Evolutionary conservation across 1,284 basidiomycete species (phyloP).

Genomic region (Tranzscheliella williamsii): DNA sequence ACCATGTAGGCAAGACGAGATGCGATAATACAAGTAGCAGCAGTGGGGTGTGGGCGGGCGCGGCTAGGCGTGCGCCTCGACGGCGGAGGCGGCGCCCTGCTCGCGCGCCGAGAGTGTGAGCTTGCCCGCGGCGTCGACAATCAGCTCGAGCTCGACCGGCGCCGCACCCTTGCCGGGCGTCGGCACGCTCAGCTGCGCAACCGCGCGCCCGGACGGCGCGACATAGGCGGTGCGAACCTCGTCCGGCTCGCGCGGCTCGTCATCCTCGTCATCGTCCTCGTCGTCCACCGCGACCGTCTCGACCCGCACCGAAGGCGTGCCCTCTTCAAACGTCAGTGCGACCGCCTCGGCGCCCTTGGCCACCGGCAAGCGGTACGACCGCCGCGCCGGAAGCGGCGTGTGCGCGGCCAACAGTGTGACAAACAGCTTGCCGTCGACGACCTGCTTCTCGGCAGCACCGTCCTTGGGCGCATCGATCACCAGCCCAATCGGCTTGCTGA

Average conservation of each 20-base stretch:
- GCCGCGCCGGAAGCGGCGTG: conserved; percentile 73
- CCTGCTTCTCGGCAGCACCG: conserved; percentile 62
- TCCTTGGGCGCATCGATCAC: conserved; percentile 71
- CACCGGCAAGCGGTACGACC: conserved; percentile 68
- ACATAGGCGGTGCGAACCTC: conserved; percentile 47
- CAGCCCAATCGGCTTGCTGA: conserved; percentile 71
- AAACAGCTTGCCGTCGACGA: conserved; percentile 63
- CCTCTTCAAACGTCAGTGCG: conserved; percentile 86
- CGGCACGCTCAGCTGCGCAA: conserved; percentile 38
- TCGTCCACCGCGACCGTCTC: conserved; percentile 63
- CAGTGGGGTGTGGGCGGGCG: no score
- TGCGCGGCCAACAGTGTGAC: conserved; percentile 58
- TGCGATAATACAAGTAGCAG: no score
- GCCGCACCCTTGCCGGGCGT: conserved; percentile 21
- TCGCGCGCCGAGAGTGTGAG: conserved; percentile 22
- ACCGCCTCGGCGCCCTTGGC: conserved; percentile 24
- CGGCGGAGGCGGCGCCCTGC: conserved; percentile 9
- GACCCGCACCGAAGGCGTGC: conserved; percentile 75
- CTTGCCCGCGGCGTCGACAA: conserved; percentile 15
- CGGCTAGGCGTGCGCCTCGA: conserved; percentile 8
- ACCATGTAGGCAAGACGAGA: no score
- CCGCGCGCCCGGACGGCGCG: conserved; percentile 24
- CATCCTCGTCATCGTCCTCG: conserved; percentile 63
- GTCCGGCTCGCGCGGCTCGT: conserved; percentile 56
- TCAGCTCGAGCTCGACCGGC: conserved; percentile 28